These are phyloP conservation scores for Eruca vesicaria DNA, from an alignment of 441 rosid species.

Conservation along the genomic window DNA sequence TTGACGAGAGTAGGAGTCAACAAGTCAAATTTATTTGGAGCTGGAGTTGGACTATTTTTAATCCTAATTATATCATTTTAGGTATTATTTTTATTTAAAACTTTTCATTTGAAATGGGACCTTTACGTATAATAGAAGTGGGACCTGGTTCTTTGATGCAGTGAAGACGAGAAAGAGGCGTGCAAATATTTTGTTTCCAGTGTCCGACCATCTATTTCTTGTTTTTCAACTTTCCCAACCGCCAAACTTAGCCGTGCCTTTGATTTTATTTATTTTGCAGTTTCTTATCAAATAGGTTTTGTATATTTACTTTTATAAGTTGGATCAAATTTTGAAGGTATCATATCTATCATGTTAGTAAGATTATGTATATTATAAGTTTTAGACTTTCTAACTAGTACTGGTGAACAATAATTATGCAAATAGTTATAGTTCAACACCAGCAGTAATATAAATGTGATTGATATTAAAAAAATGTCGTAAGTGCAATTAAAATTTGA, in stretches of 20 bases:
- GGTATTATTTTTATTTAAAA: not conserved
- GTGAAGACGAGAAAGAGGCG: conserved; percentile 15
- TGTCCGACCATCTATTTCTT: conserved; percentile 18
- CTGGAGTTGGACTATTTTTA: not conserved
- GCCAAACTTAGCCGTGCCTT: conserved; percentile 34
- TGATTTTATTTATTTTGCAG: not conserved
- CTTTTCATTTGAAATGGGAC: not conserved
- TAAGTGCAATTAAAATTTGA: not conserved
- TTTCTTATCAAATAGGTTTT: not conserved
- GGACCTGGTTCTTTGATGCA: conserved; percentile 16
- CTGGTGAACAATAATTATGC: not conserved
- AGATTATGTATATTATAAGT: not conserved
- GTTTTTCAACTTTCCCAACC: conserved; percentile 32
- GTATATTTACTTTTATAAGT: not conserved
- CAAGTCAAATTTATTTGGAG: conserved; percentile 11
- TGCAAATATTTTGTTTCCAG: conserved; percentile 24
- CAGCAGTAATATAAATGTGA: not conserved
- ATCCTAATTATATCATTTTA: not conserved
- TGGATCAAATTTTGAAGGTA: not conserved
- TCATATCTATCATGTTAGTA: not conserved
- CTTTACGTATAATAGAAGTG: conserved; percentile 5
- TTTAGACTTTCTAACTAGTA: not conserved
- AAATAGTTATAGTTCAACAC: not conserved
- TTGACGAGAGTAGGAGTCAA: conserved; percentile 23
- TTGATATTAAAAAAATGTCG: not conserved